Evolutionary conservation across 805 yeast genomes (phyloP).

Genomic region (Candida schatavii): DNA sequence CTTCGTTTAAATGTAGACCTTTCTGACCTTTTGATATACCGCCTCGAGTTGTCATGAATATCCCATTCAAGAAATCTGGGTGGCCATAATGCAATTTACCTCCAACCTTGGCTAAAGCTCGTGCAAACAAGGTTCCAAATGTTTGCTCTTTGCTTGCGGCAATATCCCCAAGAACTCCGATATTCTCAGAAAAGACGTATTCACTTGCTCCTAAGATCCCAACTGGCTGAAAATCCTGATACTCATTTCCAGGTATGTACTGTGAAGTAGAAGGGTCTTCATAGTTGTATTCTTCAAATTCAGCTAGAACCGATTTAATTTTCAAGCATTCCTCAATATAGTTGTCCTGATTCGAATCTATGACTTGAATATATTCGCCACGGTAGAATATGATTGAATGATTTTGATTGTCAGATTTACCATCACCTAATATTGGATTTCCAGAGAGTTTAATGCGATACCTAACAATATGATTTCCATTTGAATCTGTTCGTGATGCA

Average conservation of each 20-base stretch:
- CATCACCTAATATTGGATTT: constrained; percentile 94
- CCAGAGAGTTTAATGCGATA: constrained; percentile 78
- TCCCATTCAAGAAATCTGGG: constrained; percentile 89
- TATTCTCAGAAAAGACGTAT: constrained; percentile 87
- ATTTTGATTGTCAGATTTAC: constrained; percentile 94
- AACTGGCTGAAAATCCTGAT: constrained; percentile 50
- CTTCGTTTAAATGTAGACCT: constrained; percentile 90
- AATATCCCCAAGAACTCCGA: constrained; percentile 90
- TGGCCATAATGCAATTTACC: constrained; percentile 95
- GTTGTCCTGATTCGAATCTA: constrained; percentile 96
- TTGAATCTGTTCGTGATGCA: constrained; percentile 46
- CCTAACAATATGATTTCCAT: constrained; percentile 9
- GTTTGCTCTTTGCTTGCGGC: constrained; percentile 98
- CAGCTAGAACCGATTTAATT: constrained; percentile 82
- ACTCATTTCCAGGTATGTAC: constrained; percentile 55
- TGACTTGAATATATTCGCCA: constrained; percentile 92
- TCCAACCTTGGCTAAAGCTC: constrained; percentile 90
- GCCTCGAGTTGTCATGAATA: constrained; percentile 92
- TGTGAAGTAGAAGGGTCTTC: constrained; percentile 51
- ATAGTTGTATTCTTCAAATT: constrained; percentile 70
- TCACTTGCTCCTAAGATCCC: constrained; percentile 96
- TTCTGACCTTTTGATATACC: constrained; percentile 94
- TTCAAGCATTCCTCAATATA: constrained; percentile 92
- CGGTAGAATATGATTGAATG: constrained; percentile 82
- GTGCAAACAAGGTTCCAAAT: constrained; percentile 91